These are phyloP conservation scores for Phytophthora crassamura DNA, from an alignment of 352 stramenopile genomes.

Conservation along the genomic window DNA sequence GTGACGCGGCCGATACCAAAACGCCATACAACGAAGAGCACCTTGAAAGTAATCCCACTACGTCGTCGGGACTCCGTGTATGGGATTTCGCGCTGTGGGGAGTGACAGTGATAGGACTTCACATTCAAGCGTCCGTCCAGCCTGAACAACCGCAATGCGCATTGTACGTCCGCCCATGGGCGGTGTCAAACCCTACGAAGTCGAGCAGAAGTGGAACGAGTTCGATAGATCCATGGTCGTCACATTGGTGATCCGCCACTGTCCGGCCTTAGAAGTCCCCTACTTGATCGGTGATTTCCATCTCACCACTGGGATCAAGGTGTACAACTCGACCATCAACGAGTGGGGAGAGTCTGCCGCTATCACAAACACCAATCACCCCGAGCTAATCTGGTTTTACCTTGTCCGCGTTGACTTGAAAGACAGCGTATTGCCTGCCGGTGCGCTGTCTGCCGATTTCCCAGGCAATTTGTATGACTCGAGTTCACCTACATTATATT, in stretches of 20 bases:
- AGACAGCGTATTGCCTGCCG: slow-evolving; percentile 33
- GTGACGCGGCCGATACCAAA: slow-evolving; percentile 1
- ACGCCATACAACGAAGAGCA: neutral
- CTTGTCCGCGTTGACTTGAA: slow-evolving; percentile 45
- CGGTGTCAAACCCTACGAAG: slow-evolving; percentile 25
- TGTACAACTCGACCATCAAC: slow-evolving; percentile 45
- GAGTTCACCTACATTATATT: slow-evolving; percentile 46
- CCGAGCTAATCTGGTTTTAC: slow-evolving; percentile 37
- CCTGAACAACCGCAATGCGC: slow-evolving; percentile 22
- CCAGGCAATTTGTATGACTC: slow-evolving; percentile 34
- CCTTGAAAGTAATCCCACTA: neutral
- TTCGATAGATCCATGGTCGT: slow-evolving; percentile 30
- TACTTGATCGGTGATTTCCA: slow-evolving; percentile 26
- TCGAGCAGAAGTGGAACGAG: slow-evolving; percentile 21
- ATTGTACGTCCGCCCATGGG: slow-evolving; percentile 39
- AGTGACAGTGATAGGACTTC: slow-evolving; percentile 22
- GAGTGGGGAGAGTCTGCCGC: slow-evolving; percentile 36
- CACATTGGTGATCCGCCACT: slow-evolving; percentile 44
- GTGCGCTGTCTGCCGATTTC: slow-evolving; percentile 32
- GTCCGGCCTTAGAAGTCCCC: slow-evolving; percentile 31
- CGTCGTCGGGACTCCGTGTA: neutral
- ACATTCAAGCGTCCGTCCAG: slow-evolving; percentile 28
- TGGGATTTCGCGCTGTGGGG: slow-evolving; percentile 25
- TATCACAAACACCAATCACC: slow-evolving; percentile 29
- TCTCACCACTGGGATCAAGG: slow-evolving; percentile 20